A percentile compares a stretch with the other conserved stretches of the same genome.
Evolutionary conservation across 2,329 filamentous ascomycete genomes (phyloP).

Genomic region (Simplicillium sp.): DNA sequence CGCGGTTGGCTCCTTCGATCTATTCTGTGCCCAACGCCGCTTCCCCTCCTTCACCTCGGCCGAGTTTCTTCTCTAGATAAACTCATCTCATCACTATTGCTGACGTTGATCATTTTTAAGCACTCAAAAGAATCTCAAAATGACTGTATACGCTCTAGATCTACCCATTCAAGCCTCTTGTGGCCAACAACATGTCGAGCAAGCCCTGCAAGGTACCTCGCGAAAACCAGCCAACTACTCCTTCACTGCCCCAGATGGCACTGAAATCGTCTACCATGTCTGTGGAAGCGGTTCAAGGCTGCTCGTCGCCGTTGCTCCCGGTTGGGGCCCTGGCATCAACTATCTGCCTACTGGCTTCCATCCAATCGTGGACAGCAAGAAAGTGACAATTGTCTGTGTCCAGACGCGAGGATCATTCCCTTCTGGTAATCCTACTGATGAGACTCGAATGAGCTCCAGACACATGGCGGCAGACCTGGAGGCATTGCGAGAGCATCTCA

Average conservation of each 20-base stretch:
- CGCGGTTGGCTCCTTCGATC: too few species aligned
- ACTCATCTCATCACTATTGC: too few species aligned
- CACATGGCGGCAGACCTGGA: constrained; percentile 5
- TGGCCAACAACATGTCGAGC: constrained; percentile 2
- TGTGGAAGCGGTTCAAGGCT: constrained; percentile 1
- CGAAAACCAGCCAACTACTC: constrained; percentile 1
- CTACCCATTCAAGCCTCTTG: not conserved
- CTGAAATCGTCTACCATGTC: constrained; percentile 3
- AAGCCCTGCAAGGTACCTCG: not conserved
- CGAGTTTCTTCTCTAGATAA: too few species aligned
- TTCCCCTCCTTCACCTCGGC: too few species aligned
- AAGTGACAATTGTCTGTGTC: not conserved
- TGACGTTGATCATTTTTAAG: too few species aligned
- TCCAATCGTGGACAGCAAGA: not conserved
- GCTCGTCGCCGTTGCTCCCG: constrained; percentile 1
- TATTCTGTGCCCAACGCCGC: too few species aligned
- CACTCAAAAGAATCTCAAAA: too few species aligned
- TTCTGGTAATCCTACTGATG: not conserved
- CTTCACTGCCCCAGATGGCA: constrained; percentile 1
- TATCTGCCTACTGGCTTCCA: constrained; percentile 1
- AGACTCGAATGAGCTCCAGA: not conserved
- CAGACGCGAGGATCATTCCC: constrained; percentile 2
- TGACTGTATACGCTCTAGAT: constrained; percentile 3
- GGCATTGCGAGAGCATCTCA: not conserved
- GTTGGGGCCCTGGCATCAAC: constrained; percentile 5